These are phyloP conservation scores for Rhynchosporium graminicola DNA, from an alignment of 2,329 filamentous ascomycete species.

Conservation along the genomic window DNA sequence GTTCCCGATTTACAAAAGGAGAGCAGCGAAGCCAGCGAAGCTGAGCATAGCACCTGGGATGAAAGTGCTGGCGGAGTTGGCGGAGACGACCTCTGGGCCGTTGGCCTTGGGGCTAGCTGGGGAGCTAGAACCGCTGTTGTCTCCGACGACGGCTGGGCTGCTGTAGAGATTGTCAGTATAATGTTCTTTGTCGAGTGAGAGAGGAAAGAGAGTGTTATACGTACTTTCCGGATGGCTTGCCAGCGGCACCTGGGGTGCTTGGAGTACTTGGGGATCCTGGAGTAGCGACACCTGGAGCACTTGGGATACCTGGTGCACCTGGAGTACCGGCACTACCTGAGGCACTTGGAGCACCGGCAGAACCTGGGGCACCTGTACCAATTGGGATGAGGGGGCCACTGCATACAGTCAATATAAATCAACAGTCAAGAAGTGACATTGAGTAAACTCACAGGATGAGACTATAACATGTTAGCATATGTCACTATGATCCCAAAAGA, in stretches of 20 bases:
- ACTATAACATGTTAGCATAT: neutral
- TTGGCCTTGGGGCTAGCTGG: conserved; percentile 2
- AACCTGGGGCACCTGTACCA: neutral
- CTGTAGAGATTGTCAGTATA: neutral
- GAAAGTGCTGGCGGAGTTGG: conserved; percentile 7
- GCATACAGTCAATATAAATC: neutral
- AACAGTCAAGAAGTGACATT: neutral
- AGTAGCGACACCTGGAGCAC: neutral
- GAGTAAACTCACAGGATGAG: neutral
- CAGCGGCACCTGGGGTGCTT: neutral
- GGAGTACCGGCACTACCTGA: neutral
- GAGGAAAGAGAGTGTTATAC: neutral
- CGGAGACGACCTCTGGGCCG: neutral
- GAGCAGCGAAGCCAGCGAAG: conserved; percentile 6
- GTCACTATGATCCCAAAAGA: neutral
- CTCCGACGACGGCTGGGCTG: conserved; percentile 2
- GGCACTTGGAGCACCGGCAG: neutral
- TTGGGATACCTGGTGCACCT: neutral
- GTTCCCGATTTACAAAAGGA: conserved; percentile 1
- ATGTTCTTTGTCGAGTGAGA: neutral
- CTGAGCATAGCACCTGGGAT: conserved; percentile 5
- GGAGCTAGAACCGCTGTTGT: neutral
- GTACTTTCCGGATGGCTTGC: conserved; percentile 10
- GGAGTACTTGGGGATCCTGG: neutral
- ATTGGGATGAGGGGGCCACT: neutral